These are phyloP conservation scores for Durio zibethinus DNA, from an alignment of 345 rosid genomes.

Conservation along the genomic window DNA sequence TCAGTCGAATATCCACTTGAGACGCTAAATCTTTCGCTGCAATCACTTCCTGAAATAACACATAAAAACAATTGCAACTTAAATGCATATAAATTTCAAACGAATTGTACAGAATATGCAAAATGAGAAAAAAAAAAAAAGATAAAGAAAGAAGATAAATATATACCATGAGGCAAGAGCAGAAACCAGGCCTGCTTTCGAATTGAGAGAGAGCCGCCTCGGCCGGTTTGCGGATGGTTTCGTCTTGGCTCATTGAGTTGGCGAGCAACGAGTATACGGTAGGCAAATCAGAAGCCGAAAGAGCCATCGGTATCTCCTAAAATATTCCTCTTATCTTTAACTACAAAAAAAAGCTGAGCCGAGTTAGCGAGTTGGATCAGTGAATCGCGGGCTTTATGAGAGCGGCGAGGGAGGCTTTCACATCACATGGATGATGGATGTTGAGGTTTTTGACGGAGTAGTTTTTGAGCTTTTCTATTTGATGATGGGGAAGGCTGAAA, in stretches of 20 bases:
- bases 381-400: constrained; percentile 25
- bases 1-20: constrained; percentile 82
- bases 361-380: constrained; percentile 42
- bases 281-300: constrained; percentile 85
- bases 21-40: constrained; percentile 77
- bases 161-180: constrained; percentile 87
- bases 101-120: constrained; percentile 10
- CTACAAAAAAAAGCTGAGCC: constrained; percentile 5
- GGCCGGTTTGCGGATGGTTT: constrained; percentile 73
- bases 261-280: constrained; percentile 68
- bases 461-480: not conserved
- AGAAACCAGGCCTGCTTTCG: constrained; percentile 89
- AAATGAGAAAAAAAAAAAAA: not conserved
- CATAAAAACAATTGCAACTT: constrained; percentile 18
- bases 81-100: not conserved
- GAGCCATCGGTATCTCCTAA: constrained; percentile 52
- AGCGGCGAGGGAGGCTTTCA: not conserved
- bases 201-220: constrained; percentile 85
- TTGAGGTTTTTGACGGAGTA: not conserved
- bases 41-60: constrained; percentile 78
- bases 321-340: constrained; percentile 10
- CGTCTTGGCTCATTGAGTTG: constrained; percentile 91
- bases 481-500: not conserved
- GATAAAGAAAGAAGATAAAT: constrained; percentile 25
- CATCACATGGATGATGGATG: constrained; percentile 8